These are phyloP conservation scores for Calocybe gambosa DNA, from an alignment of 1,284 basidiomycete species.

Conservation along the genomic window DNA sequence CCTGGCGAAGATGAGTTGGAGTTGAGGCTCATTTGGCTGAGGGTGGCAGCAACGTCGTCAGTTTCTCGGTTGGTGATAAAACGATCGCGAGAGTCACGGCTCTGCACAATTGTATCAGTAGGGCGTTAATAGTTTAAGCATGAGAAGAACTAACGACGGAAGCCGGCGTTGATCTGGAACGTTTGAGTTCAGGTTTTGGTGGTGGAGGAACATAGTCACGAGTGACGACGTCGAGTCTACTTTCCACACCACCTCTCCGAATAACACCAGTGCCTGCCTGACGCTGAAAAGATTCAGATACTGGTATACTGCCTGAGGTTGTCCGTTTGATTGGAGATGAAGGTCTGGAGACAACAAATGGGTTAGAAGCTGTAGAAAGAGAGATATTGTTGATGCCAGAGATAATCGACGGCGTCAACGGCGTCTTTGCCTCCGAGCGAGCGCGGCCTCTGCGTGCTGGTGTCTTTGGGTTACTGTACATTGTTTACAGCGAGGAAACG, in stretches of 20 bases:
- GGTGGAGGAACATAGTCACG: slow-evolving; percentile 37
- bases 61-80: slow-evolving; percentile 66
- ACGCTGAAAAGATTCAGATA: slow-evolving; percentile 49
- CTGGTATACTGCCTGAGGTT: slow-evolving; percentile 39
- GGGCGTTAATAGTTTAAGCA: neutral
- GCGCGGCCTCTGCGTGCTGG: slow-evolving; percentile 58
- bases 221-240: slow-evolving; percentile 65
- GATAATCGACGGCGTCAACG: slow-evolving; percentile 61
- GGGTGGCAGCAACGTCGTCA: slow-evolving; percentile 47
- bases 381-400: slow-evolving; percentile 50
- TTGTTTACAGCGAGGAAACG: neutral
- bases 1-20: slow-evolving; percentile 59
- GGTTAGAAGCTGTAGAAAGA: slow-evolving; percentile 40
- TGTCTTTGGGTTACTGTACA: slow-evolving; percentile 42
- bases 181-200: slow-evolving; percentile 56
- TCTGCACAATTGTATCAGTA: slow-evolving; percentile 1
- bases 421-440: slow-evolving; percentile 66
- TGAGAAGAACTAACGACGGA: slow-evolving; percentile 29
- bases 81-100: slow-evolving; percentile 51
- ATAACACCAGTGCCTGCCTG: slow-evolving; percentile 65
- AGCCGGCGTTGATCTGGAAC: slow-evolving; percentile 66
- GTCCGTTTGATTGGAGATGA: slow-evolving; percentile 60
- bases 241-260: slow-evolving; percentile 69
- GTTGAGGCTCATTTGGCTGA: slow-evolving; percentile 59
- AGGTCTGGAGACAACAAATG: slow-evolving; percentile 54